Conservation (phyloP, 169 alveolate genomes). For the Eimeria brunetti region DNA sequence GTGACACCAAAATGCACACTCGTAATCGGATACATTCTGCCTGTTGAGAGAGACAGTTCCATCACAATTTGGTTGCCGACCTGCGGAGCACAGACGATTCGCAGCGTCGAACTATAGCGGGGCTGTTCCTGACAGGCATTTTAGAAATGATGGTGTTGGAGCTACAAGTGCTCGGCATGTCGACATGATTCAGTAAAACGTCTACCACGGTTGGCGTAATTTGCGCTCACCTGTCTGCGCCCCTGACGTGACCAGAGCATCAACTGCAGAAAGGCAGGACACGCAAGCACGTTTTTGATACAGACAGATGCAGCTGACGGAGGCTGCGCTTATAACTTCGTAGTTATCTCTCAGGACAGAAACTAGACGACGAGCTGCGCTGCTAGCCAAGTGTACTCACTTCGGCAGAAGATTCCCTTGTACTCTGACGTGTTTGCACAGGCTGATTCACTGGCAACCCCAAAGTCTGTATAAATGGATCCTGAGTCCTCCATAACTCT, state of each 20-base stretch:
- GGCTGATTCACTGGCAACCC: neutral
- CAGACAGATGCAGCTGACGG: neutral
- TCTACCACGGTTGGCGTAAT: neutral
- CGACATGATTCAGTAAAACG: neutral
- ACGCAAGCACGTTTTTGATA: neutral
- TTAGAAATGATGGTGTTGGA: neutral
- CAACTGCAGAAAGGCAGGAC: slow-evolving; percentile 22
- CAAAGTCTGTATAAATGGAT: slow-evolving; percentile 27
- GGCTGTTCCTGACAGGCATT: neutral
- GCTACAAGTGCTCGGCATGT: neutral
- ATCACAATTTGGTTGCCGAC: slow-evolving; percentile 42
- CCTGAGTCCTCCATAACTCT: slow-evolving; percentile 72
- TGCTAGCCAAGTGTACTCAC: neutral
- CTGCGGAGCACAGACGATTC: neutral
- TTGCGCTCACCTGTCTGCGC: slow-evolving; percentile 1
- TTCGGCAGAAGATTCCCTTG: slow-evolving; percentile 63
- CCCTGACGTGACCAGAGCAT: neutral
- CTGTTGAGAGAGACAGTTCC: slow-evolving; percentile 22
- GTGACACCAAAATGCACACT: slow-evolving; percentile 65
- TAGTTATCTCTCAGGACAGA: neutral
- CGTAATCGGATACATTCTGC: slow-evolving; percentile 1
- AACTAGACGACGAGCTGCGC: neutral
- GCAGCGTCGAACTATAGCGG: neutral
- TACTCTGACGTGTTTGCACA: slow-evolving; percentile 6
- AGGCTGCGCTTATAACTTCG: neutral